A percentile compares a stretch with the other conserved stretches of the same genome.
These are phyloP conservation scores for Russula sp. DNA, from an alignment of 768 basidiomycete genomes.

Conservation along the genomic window DNA sequence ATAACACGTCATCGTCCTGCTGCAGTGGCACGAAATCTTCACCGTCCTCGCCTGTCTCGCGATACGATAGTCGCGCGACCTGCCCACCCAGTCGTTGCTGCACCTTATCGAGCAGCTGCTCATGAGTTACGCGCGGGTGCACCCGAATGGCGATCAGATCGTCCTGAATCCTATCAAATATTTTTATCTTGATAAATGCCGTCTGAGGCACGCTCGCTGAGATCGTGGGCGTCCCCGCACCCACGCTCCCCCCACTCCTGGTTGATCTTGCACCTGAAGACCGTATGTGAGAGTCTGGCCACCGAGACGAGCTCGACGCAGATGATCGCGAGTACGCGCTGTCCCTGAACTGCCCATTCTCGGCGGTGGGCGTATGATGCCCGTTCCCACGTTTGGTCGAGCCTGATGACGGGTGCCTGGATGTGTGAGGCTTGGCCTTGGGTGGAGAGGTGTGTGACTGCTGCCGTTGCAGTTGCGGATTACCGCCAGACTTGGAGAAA, in stretches of 20 bases:
- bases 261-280: constrained; percentile 46
- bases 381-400: constrained; percentile 5
- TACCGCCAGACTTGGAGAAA: constrained; percentile 6
- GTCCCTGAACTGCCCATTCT: constrained; percentile 30
- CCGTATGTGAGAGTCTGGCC: constrained; percentile 21
- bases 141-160: constrained; percentile 97
- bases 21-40: constrained; percentile 62
- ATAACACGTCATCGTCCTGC: constrained; percentile 58
- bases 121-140: constrained; percentile 83
- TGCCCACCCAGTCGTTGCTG: constrained; percentile 79
- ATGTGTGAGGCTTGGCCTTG: constrained; percentile 11
- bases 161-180: constrained; percentile 89
- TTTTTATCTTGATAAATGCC: constrained; percentile 97
- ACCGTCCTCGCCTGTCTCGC: constrained; percentile 64
- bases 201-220: constrained; percentile 76
- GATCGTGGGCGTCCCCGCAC: constrained; percentile 63
- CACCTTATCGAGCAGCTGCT: constrained; percentile 89
- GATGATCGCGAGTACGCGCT: constrained; percentile 38
- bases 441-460: constrained; percentile 31
- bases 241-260: constrained; percentile 55
- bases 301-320: constrained; percentile 29
- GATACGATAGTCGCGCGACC: constrained; percentile 66
- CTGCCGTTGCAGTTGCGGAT: constrained; percentile 29
- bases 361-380: not conserved
- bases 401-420: constrained; percentile 15